Evolutionary conservation across 257 asterid genomes (phyloP), one percentile per base, ranked within the genome.

Genomic region (Lycium ferocissimum): DNA sequence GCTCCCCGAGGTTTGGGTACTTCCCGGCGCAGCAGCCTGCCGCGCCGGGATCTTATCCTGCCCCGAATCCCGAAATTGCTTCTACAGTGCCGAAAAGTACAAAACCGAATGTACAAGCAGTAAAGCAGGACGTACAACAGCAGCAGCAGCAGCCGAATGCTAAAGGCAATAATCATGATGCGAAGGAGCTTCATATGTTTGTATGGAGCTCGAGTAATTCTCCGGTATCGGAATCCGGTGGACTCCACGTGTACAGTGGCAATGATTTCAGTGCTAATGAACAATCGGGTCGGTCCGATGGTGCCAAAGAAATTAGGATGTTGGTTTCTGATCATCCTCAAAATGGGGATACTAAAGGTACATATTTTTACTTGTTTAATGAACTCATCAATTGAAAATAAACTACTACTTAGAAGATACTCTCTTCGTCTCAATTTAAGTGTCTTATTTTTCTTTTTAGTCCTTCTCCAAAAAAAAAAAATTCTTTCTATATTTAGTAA

Each of bases 151-250:
- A 88, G 43, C 89, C 56, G 22, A 87, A 84, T 2, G 86, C 79
- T 26, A 93, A 92, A 83, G 85, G 88, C 14, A 91, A 86, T 78
- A 78, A 78, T 51, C 93, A 89, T 80, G 98, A 97, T 79, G 97
- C 98, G 0, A 97, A 97, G 79, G 99, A 97, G 87, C 95, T 97
- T 26, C 99, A 97, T 88, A 97, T 97, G 99, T 97, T 97, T 57
- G 99, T 97, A 12, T 97, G 98, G 99, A 96, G 99, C 86, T 94
- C 98, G 0, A 96, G 98, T 78, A 97, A 98, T 17, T 95, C 98
- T 3, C 99, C 99, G 26, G 98, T 94, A 83, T 95, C 98, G 1
- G 99, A 97, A 87, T 90, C 88, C 6, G 91, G 90, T 17, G 92
- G 93, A 63, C 81, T 89, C 63, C 92, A 91, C 59, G 92, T 88